Conservation (phyloP, 176 grass and related monocot species). For the Triticum turgidum region DNA sequence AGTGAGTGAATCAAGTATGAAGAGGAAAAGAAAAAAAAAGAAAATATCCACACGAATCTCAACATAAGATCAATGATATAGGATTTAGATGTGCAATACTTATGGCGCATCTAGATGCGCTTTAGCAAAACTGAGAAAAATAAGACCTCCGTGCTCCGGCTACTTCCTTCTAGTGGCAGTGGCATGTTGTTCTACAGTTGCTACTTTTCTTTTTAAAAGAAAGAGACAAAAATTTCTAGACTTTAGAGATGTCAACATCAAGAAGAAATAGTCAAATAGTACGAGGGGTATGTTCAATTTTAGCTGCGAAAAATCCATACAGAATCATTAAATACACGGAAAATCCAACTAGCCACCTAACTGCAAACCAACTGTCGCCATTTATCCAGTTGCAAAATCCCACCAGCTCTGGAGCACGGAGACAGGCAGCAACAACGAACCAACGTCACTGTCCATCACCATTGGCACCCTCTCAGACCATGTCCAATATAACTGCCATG, state of each 20-base stretch:
- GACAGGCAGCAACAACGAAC: slow-evolving; percentile 7
- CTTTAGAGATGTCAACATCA: not conserved
- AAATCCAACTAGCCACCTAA: not conserved
- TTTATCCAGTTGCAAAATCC: slow-evolving; percentile 16
- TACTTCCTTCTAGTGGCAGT: not conserved
- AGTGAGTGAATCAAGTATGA: too few species aligned
- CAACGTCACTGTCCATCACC: slow-evolving; percentile 14
- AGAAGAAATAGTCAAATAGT: slow-evolving; percentile 16
- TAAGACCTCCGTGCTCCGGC: not conserved
- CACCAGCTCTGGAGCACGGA: not conserved
- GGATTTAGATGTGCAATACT: too few species aligned
- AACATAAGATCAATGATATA: too few species aligned
- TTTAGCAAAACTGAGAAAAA: not conserved
- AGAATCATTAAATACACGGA: not conserved
- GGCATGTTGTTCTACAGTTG: not conserved
- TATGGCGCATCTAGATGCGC: too few species aligned
- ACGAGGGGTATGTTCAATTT: not conserved
- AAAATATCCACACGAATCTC: too few species aligned
- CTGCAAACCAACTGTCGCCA: slow-evolving; percentile 33
- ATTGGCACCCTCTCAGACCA: not conserved
- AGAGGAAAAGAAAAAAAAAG: too few species aligned
- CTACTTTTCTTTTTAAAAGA: not conserved
- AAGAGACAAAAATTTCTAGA: not conserved
- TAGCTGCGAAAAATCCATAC: not conserved
- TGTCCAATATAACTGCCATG: slow-evolving; percentile 48